phyloP scores from a whole-genome alignment of 176 grass and related monocot species.

The Oryza rufipogon region DNA sequence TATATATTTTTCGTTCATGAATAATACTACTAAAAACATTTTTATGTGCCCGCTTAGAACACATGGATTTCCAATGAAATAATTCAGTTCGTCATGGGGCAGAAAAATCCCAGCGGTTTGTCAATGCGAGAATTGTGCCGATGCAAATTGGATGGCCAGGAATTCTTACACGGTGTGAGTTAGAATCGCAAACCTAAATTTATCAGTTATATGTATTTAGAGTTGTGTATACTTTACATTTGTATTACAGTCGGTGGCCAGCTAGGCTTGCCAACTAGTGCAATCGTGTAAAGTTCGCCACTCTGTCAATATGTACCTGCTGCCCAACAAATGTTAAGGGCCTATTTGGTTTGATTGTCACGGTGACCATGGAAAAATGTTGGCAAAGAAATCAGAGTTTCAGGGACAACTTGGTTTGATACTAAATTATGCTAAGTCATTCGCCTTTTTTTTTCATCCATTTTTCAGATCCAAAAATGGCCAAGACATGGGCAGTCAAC shows the following conservation, averaged over 20 bases:
- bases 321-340: background rate
- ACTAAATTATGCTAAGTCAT: background rate
- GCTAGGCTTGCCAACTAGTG: background rate
- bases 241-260: background rate
- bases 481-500: background rate
- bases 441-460: background rate
- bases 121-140: background rate
- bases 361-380: background rate
- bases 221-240: background rate
- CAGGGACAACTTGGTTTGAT: background rate
- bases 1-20: background rate
- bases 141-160: background rate
- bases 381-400: background rate
- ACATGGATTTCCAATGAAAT: background rate
- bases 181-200: background rate
- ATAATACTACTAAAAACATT: background rate
- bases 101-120: background rate
- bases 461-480: background rate
- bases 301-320: background rate
- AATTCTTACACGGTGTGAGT: background rate
- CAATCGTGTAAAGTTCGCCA: background rate
- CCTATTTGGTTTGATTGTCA: background rate
- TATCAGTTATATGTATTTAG: background rate
- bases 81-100: background rate
- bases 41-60: background rate